These are phyloP conservation scores for Coelastrella sp. DNA, from an alignment of 139 green algal species.

Conservation along the genomic window DNA sequence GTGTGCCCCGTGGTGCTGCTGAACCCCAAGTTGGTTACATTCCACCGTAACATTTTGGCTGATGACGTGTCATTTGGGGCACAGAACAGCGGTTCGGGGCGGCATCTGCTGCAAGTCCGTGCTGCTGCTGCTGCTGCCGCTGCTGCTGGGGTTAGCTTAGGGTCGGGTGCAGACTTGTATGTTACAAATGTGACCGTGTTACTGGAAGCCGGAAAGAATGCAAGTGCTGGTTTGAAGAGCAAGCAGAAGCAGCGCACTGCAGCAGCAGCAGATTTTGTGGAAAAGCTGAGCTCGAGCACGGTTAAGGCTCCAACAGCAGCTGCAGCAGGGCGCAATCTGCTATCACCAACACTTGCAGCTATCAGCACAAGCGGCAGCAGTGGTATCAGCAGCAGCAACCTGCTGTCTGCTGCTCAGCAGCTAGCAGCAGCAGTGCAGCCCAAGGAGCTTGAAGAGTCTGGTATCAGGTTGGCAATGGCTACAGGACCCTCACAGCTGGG, in stretches of 20 bases:
- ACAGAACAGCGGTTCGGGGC: neutral
- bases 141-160: neutral
- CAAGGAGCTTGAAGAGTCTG: neutral
- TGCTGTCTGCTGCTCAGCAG: neutral
- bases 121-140: constrained; percentile 4
- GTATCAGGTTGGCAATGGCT: neutral
- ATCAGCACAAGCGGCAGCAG: neutral
- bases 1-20: constrained; percentile 5
- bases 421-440: neutral
- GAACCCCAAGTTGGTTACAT: neutral
- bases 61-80: neutral
- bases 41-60: neutral
- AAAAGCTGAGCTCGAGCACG: neutral
- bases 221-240: neutral
- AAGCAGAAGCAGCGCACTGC: neutral
- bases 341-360: neutral
- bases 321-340: neutral
- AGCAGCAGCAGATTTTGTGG: neutral
- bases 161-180: constrained; percentile 33
- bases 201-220: neutral
- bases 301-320: neutral
- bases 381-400: neutral
- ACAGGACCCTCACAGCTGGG: constrained; percentile 19
- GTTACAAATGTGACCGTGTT: constrained; percentile 35
- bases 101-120: constrained; percentile 8